A percentile compares a stretch with the other conserved stretches of the same genome.
phyloP scores from a whole-genome alignment of 257 asterid genomes.

The Lantana camara region DNA sequence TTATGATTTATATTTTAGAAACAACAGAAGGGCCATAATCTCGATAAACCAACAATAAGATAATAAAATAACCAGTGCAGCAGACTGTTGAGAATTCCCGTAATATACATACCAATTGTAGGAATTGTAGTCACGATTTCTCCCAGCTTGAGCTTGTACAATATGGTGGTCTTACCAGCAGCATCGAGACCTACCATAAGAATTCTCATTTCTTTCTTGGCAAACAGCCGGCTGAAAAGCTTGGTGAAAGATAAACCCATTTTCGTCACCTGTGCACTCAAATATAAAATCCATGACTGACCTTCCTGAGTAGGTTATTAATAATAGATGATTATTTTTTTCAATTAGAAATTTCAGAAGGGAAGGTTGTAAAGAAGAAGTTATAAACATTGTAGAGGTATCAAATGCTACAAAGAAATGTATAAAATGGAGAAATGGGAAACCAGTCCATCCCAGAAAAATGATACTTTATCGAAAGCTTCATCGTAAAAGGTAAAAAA shows the following conservation, averaged over 20 bases:
- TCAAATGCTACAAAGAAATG: background rate
- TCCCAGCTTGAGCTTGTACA: slow-evolving; percentile 46
- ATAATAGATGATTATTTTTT: no score
- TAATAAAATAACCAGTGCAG: no score
- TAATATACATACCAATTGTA: slow-evolving; percentile 33
- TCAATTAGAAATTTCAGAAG: no score
- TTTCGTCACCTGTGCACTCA: slow-evolving; percentile 24
- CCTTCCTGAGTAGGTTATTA: background rate
- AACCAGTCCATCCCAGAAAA: no score
- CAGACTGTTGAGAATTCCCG: no score
- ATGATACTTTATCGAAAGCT: no score
- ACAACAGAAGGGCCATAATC: background rate
- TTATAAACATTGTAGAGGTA: no score
- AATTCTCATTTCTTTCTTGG: slow-evolving; percentile 43
- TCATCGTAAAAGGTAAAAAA: slow-evolving; percentile 3
- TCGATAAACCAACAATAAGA: background rate
- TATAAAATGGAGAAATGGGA: background rate
- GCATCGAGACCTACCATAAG: slow-evolving; percentile 49
- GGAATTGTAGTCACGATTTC: slow-evolving; percentile 43
- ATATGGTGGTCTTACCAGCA: slow-evolving; percentile 45
- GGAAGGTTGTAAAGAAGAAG: no score
- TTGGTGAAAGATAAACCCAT: slow-evolving; percentile 46
- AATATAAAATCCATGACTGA: slow-evolving; percentile 13
- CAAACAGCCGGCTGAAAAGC: slow-evolving; percentile 40
- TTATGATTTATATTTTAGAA: no score